Evolutionary conservation across 768 basidiomycete species (phyloP), one percentile per base, ranked within the genome.

Genomic region (Rhizopogon roseolus): DNA sequence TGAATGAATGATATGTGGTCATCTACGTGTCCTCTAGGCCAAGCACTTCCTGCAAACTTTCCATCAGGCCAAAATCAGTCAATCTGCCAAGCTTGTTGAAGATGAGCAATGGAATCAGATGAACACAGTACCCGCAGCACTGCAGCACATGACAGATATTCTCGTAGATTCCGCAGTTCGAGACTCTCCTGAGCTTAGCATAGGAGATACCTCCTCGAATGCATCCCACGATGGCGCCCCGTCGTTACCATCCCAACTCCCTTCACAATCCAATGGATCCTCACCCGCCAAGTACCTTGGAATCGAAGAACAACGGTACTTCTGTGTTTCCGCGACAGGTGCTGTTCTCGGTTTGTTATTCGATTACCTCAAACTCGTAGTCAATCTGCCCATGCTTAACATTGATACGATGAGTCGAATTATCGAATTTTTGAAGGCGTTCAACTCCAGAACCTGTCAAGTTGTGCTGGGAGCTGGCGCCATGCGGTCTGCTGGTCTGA

Each of bases 381-480:
- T 95, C 57, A 98, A 96, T 65, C 73, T 98, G 57, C 80, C 88
- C 36, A 81, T 90, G 69, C 77, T 99, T 49, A 94, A 92, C 45
- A 97, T 90, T 54, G 96, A 99, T 64, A 85, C 88, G n/a, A 96
- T 98, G 91, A 83, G 85, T 57, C 83, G 92, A 36, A 79, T 95
- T 25, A 91, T 98, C 59, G 97, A 99, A 68, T 95, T 95, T 65
- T 75, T 99, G 55, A 98, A 98, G 72, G 88, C 94, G 27, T 98
- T 96, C 76, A 99, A 99, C 68, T 98, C 96, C 29, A 77, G 97
- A 60, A 96, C 93, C 2, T 99, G 97, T 70, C 97, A 98, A 67
- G 95, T 98, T 42, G 97, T 99, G 1, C 77, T 99, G 8, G 97
- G 97, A 3, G 97, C 97, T 8, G 97, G 97, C 13, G 97, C 97